These are phyloP conservation scores for Stromatinia cepivora DNA, from an alignment of 2,329 filamentous ascomycete genomes.

Conservation along the genomic window DNA sequence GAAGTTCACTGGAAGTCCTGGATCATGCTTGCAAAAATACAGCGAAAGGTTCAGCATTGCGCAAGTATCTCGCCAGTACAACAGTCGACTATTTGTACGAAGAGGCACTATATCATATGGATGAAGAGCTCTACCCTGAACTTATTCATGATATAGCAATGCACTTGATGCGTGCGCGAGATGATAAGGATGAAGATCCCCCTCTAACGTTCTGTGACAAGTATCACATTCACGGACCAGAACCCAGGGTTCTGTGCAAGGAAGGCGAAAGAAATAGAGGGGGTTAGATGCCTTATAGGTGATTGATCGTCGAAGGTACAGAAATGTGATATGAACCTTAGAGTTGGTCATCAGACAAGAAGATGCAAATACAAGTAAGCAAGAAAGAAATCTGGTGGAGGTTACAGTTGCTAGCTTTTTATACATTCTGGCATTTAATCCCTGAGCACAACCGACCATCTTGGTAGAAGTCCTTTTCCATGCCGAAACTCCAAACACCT, in stretches of 20 bases:
- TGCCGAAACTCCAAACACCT: slow-evolving; percentile 34
- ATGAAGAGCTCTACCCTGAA: not conserved
- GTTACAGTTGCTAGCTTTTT: slow-evolving; percentile 11
- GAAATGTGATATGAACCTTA: not conserved
- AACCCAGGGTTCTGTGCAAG: not conserved
- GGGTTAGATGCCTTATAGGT: not conserved
- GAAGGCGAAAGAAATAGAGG: too few relatives aligned
- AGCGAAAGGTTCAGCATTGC: not conserved
- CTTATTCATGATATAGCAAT: not conserved
- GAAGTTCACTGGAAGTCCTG: not conserved
- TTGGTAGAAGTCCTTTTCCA: slow-evolving; percentile 3
- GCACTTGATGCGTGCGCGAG: not conserved
- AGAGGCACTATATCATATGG: not conserved
- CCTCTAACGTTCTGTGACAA: not conserved
- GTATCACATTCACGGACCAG: not conserved
- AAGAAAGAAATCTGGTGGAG: slow-evolving; percentile 1
- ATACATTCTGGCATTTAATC: not conserved
- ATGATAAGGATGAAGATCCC: not conserved
- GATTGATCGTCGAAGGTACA: too few relatives aligned
- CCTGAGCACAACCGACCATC: slow-evolving; percentile 5
- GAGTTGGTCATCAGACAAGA: not conserved
- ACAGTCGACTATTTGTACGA: fast-evolving
- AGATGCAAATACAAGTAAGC: not conserved
- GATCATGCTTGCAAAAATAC: not conserved
- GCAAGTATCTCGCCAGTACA: not conserved